A percentile compares a stretch with the other conserved stretches of the same genome.
Conservation (phyloP, 768 basidiomycete species). For the Mycena haematopus region DNA sequence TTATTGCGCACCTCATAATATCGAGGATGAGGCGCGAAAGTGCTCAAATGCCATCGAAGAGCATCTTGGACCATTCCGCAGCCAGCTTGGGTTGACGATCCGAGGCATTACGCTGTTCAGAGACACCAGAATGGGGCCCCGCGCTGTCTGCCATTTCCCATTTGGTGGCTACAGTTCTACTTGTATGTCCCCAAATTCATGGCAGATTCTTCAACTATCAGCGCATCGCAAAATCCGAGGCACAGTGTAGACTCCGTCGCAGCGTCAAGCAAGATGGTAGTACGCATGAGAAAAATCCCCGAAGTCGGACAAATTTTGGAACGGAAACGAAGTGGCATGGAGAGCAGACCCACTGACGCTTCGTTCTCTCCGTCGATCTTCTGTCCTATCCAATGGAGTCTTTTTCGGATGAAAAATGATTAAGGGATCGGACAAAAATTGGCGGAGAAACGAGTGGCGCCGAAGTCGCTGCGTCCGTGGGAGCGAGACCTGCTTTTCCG, state of each 20-base stretch:
- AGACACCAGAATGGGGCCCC: slow-evolving; percentile 4
- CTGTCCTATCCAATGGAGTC: no score
- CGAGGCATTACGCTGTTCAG: slow-evolving; percentile 7
- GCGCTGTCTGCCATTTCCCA: slow-evolving; percentile 10
- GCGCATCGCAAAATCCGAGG: neutral
- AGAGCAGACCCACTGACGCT: no score
- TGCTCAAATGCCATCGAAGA: slow-evolving; percentile 4
- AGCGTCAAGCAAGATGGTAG: neutral
- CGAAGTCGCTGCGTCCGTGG: no score
- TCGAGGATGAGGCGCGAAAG: neutral
- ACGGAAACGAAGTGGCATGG: no score
- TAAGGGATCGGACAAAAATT: no score
- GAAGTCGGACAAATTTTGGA: no score
- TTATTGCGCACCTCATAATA: neutral
- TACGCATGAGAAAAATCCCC: neutral
- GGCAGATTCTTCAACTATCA: neutral
- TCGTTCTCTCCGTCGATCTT: no score
- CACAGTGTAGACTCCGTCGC: neutral
- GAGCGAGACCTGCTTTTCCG: no score
- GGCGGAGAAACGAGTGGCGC: neutral
- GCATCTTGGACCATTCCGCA: slow-evolving; percentile 9
- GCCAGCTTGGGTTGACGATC: slow-evolving; percentile 10
- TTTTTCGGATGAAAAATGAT: no score
- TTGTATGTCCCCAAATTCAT: neutral
- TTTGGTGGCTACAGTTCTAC: neutral